A percentile compares a stretch with the other conserved stretches of the same genome.
Evolutionary conservation across 441 rosid species (phyloP).

Genomic region (Gossypium lobatum): DNA sequence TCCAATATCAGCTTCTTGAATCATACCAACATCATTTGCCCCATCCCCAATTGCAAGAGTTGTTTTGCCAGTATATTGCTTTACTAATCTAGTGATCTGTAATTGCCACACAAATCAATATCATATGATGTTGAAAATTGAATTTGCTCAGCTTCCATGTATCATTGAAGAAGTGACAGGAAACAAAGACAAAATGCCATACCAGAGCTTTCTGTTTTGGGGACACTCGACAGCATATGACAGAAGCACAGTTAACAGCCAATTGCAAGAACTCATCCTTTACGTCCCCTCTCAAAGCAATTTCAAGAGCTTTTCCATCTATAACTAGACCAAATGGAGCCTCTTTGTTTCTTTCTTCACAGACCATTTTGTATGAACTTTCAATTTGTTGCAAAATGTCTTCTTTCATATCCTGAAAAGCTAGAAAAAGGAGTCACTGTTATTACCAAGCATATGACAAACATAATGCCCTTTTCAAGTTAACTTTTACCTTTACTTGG

Average conservation of each 20-base stretch:
- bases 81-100: slow-evolving; percentile 59
- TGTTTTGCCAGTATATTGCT: slow-evolving; percentile 49
- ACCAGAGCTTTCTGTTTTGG: slow-evolving; percentile 76
- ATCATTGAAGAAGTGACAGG: background rate
- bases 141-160: background rate
- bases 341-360: slow-evolving; percentile 27
- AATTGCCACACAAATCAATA: background rate
- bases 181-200: slow-evolving; percentile 4
- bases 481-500: slow-evolving; percentile 25
- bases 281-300: slow-evolving; percentile 43
- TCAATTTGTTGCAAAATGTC: slow-evolving; percentile 39
- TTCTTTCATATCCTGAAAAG: slow-evolving; percentile 44
- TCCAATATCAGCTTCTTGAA: slow-evolving; percentile 84
- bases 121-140: background rate
- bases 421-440: slow-evolving; percentile 9
- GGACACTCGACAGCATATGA: slow-evolving; percentile 67
- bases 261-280: slow-evolving; percentile 47
- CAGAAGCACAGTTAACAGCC: slow-evolving; percentile 62
- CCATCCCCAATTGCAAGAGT: slow-evolving; percentile 74
- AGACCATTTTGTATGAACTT: slow-evolving; percentile 33
- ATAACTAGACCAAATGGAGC: slow-evolving; percentile 51
- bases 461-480: slow-evolving; percentile 9
- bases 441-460: slow-evolving; percentile 10
- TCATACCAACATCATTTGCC: slow-evolving; percentile 85
- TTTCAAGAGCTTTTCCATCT: slow-evolving; percentile 52